Conservation (phyloP, 306 rosid species). For the Chamaecrista fasciculata region DNA sequence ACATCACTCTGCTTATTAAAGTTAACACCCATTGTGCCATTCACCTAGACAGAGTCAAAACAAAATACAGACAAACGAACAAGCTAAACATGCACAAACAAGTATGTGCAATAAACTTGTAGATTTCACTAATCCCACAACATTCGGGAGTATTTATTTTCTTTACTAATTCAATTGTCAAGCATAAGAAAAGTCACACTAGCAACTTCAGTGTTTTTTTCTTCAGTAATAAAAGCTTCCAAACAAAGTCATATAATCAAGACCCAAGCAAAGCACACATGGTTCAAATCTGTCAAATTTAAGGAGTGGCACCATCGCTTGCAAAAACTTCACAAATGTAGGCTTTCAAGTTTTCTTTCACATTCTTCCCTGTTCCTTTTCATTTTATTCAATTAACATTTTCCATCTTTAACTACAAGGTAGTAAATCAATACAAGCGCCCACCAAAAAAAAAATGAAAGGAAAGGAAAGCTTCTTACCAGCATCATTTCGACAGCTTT, state of each 20-base stretch:
- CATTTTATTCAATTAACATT: not conserved
- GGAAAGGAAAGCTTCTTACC: slow-evolving; percentile 50
- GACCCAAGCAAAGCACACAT: not conserved
- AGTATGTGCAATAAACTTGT: not conserved
- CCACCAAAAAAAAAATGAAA: not conserved
- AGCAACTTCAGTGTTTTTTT: not conserved
- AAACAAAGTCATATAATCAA: not conserved
- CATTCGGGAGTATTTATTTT: not conserved
- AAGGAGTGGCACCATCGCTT: not conserved
- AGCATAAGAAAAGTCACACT: not conserved
- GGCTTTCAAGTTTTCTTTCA: slow-evolving; percentile 11
- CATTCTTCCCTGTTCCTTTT: not conserved
- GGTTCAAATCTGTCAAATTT: slow-evolving; percentile 1
- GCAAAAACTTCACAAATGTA: not conserved
- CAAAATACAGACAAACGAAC: not conserved
- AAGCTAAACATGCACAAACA: not conserved
- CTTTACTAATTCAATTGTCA: not conserved
- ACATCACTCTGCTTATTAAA: not conserved
- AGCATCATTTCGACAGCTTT: slow-evolving; percentile 94
- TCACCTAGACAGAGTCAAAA: not conserved
- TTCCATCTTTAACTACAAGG: not conserved
- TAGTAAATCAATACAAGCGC: slow-evolving; percentile 13
- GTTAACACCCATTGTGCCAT: not conserved
- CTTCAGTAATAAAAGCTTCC: not conserved
- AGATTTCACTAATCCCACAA: not conserved